phyloP scores from a whole-genome alignment of 257 asterid genomes.

The Gardenia jasminoides region DNA sequence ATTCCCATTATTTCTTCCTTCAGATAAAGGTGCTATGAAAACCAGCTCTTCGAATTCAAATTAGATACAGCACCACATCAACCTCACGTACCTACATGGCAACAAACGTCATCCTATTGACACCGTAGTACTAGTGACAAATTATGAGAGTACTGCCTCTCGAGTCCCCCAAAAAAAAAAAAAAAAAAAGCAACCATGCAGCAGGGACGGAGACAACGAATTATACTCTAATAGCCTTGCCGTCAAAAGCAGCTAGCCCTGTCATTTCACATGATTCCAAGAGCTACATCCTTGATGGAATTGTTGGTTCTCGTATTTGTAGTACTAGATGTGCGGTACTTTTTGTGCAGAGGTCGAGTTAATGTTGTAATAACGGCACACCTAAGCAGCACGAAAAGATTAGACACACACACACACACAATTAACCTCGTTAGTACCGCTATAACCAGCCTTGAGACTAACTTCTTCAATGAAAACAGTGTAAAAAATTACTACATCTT shows the following conservation, averaged over 20 bases:
- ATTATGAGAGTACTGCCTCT: neutral
- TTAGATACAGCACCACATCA: neutral
- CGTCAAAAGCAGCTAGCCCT: neutral
- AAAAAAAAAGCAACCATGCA: neutral
- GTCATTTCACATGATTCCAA: neutral
- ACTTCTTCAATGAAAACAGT: slow-evolving; percentile 2
- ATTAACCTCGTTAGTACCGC: neutral
- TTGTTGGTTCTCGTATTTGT: neutral
- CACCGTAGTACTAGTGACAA: neutral
- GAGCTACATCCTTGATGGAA: neutral
- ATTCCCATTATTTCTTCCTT: neutral
- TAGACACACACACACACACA: neutral
- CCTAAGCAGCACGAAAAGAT: neutral
- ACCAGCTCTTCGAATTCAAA: neutral
- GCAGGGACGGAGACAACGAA: neutral
- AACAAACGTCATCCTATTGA: neutral
- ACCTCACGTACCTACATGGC: neutral
- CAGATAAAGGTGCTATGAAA: neutral
- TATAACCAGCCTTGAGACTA: slow-evolving; percentile 6
- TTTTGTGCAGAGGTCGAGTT: neutral
- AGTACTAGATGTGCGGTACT: neutral
- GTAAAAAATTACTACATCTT: slow-evolving; percentile 16
- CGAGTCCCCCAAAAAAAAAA: no score
- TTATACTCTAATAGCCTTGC: neutral
- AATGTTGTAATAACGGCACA: neutral